A percentile compares a stretch with the other conserved stretches of the same genome.
These are phyloP conservation scores for Petunia hybrid DNA, from an alignment of 305 asterid species.

Conservation along the genomic window DNA sequence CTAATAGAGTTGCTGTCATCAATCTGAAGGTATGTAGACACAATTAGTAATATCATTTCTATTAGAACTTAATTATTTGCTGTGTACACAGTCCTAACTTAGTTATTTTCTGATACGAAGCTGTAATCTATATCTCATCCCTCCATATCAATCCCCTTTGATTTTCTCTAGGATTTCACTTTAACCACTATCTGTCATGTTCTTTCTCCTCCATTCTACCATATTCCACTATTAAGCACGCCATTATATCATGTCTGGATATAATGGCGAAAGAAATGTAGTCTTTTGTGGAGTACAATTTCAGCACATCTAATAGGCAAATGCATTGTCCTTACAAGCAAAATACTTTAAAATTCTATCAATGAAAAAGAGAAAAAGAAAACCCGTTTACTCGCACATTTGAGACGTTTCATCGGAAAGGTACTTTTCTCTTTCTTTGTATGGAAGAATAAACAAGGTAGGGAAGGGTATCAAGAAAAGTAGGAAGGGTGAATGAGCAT, in stretches of 20 bases:
- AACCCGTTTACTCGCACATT: no score
- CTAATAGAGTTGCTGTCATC: slow-evolving; percentile 79
- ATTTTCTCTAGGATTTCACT: not conserved
- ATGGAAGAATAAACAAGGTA: not conserved
- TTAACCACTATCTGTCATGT: not conserved
- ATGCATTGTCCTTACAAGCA: not conserved
- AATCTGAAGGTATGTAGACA: slow-evolving; percentile 70
- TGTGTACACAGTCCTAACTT: not conserved
- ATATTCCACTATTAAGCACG: slow-evolving; percentile 5
- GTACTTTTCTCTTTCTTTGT: not conserved
- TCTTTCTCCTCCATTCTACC: not conserved
- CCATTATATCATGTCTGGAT: not conserved
- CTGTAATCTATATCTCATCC: not conserved
- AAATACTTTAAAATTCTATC: no score
- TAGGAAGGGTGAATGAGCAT: slow-evolving; percentile 6
- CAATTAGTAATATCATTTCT: slow-evolving; percentile 5
- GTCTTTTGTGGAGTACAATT: not conserved
- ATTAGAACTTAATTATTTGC: not conserved
- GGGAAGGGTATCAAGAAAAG: not conserved
- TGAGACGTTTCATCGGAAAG: not conserved
- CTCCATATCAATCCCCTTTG: not conserved
- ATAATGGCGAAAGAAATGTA: not conserved
- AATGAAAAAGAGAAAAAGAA: no score
- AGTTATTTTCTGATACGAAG: slow-evolving; percentile 20
- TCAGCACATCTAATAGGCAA: slow-evolving; percentile 9